A percentile compares a stretch with the other conserved stretches of the same genome.
These are phyloP conservation scores for Dysphania ambrosioides DNA, from an alignment of 148 eudicot genomes.

Conservation along the genomic window DNA sequence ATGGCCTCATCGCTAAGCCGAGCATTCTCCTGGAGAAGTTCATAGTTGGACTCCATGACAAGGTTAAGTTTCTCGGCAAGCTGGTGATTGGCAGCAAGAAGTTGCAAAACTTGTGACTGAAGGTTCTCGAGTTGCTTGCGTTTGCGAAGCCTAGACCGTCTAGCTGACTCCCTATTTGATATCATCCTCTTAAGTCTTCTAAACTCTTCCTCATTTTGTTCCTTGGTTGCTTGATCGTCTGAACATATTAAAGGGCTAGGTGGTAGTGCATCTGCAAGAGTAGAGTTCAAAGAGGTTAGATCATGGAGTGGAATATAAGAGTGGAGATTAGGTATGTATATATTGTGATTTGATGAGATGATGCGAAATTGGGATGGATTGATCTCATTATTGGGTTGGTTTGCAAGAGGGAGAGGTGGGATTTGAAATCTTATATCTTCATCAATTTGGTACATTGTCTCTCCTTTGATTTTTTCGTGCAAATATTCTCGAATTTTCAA, in stretches of 20 bases:
- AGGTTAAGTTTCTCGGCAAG: constrained; percentile 37
- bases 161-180: constrained; percentile 44
- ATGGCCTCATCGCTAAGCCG: constrained; percentile 31
- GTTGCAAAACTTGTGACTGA: constrained; percentile 32
- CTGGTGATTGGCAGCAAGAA: constrained; percentile 36
- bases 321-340: constrained; percentile 25
- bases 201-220: constrained; percentile 26
- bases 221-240: constrained; percentile 3
- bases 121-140: constrained; percentile 39
- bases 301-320: constrained; percentile 24
- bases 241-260: constrained; percentile 14
- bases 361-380: constrained; percentile 21
- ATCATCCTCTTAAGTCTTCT: constrained; percentile 33
- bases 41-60: constrained; percentile 39
- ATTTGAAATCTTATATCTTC: constrained; percentile 10
- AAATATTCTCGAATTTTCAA: background rate
- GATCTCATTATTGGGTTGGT: constrained; percentile 6
- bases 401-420: background rate
- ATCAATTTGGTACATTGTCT: constrained; percentile 23
- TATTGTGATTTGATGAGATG: constrained; percentile 18
- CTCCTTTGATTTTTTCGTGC: background rate
- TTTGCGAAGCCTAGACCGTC: constrained; percentile 42
- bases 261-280: constrained; percentile 16
- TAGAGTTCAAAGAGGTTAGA: constrained; percentile 29
- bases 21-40: constrained; percentile 38